Evolutionary conservation across 805 yeast species (phyloP).

Genomic region (Priceomyces castillae): DNA sequence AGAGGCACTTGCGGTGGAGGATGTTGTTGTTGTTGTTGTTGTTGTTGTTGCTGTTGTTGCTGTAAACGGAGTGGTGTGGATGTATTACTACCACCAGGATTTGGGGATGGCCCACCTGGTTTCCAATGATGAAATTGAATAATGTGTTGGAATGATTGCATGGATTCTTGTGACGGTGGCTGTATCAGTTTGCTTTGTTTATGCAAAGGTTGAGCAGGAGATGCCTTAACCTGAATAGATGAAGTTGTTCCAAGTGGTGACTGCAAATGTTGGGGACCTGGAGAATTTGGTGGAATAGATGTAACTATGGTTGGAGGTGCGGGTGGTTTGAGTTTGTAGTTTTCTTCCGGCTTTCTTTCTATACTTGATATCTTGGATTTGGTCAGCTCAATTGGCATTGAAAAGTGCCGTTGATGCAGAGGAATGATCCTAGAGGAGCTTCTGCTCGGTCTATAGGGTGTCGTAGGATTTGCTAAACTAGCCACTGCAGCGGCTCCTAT

Average conservation of each 20-base stretch:
- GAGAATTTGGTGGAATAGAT: neutral
- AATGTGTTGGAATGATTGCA: constrained; percentile 48
- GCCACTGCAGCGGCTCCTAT: constrained; percentile 75
- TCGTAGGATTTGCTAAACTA: constrained; percentile 34
- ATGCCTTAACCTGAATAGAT: constrained; percentile 41
- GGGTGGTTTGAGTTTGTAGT: constrained; percentile 4
- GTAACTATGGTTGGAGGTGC: constrained; percentile 5
- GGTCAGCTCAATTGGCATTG: constrained; percentile 36
- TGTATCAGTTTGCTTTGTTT: constrained; percentile 27
- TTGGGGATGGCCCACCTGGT: constrained; percentile 31
- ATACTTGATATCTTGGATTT: neutral
- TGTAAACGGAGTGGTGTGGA: constrained; percentile 9
- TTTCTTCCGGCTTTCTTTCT: constrained; percentile 7
- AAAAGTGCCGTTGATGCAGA: constrained; percentile 40
- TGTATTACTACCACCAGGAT: constrained; percentile 8
- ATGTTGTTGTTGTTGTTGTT: neutral
- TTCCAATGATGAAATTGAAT: constrained; percentile 61
- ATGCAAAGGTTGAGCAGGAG: constrained; percentile 41
- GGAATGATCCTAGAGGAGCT: constrained; percentile 11
- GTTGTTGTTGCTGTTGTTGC: constrained; percentile 8
- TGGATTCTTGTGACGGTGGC: constrained; percentile 40
- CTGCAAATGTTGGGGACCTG: constrained; percentile 7
- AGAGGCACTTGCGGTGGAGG: constrained; percentile 1
- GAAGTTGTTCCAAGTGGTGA: constrained; percentile 29
- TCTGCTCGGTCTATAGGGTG: constrained; percentile 24